Evolutionary conservation across 1,284 basidiomycete genomes (phyloP).

Genomic region (Apiotrichum siamense): DNA sequence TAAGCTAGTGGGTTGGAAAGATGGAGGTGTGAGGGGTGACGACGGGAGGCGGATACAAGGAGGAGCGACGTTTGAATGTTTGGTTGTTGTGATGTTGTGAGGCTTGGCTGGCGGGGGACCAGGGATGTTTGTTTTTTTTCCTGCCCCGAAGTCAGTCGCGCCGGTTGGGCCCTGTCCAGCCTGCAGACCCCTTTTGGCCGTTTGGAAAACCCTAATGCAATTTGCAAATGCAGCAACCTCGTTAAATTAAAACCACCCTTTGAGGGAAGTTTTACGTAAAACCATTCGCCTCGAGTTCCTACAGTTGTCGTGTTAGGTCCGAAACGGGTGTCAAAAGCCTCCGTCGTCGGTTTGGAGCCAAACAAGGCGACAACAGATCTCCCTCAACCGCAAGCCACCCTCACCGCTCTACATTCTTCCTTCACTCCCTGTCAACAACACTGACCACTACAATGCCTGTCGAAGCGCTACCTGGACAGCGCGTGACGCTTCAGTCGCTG

Average conservation of each 20-base stretch:
- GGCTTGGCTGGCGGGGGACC: background rate
- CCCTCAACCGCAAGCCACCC: too few species aligned
- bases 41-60: too few species aligned
- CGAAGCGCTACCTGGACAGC: conserved; percentile 16
- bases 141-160: too few species aligned
- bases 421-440: background rate
- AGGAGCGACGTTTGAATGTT: too few species aligned
- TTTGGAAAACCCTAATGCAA: too few species aligned
- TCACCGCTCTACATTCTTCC: background rate
- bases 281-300: background rate
- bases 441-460: conserved; percentile 13
- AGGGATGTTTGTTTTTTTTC: background rate
- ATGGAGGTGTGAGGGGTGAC: conserved; percentile 4
- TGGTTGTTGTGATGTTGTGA: background rate
- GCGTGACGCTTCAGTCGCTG: conserved; percentile 22
- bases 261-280: too few species aligned
- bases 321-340: background rate
- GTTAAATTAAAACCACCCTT: too few species aligned
- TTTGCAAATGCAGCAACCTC: too few species aligned
- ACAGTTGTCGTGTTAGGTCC: background rate
- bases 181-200: too few species aligned
- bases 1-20: background rate
- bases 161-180: too few species aligned
- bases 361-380: conserved; percentile 6
- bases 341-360: conserved; percentile 6